Percentiles rank a stretch among this genome's conserved stretches.
Conservation (phyloP, 1,284 basidiomycete genomes). For the Ceratobasidium sp. region DNA sequence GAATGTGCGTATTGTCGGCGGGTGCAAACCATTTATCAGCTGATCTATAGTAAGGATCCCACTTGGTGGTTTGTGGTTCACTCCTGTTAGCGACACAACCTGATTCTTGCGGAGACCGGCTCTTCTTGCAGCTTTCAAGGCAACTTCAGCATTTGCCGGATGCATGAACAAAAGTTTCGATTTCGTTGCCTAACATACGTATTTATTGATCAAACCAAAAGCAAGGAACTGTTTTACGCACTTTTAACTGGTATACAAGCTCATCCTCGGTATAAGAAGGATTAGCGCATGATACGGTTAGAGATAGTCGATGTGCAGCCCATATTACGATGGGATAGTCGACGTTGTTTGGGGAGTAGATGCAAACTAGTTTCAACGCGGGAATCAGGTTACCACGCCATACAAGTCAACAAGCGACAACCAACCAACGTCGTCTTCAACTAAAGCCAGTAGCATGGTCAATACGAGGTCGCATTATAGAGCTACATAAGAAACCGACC, state of each 20-base stretch:
- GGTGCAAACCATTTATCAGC: conserved; percentile 47
- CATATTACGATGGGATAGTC: conserved; percentile 77
- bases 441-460: conserved; percentile 44
- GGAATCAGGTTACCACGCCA: not conserved
- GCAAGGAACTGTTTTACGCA: not conserved
- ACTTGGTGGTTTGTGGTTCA: conserved; percentile 39
- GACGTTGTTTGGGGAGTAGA: conserved; percentile 47
- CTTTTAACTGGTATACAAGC: conserved; percentile 50
- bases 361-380: conserved; percentile 2
- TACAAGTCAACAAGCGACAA: conserved; percentile 20
- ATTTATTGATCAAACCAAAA: not conserved
- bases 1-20: not conserved
- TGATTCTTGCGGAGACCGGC: conserved; percentile 61
- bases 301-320: conserved; percentile 68
- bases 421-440: conserved; percentile 61
- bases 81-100: conserved; percentile 62
- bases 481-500: conserved; percentile 46
- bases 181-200: conserved; percentile 56
- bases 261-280: conserved; percentile 73
- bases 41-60: conserved; percentile 57
- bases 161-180: conserved; percentile 67
- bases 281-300: conserved; percentile 57
- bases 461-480: not conserved
- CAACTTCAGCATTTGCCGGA: conserved; percentile 60
- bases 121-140: conserved; percentile 60